phyloP scores from a whole-genome alignment of 371 early-diverging fungal genomes.

The Zopfochytrium polystomum region DNA sequence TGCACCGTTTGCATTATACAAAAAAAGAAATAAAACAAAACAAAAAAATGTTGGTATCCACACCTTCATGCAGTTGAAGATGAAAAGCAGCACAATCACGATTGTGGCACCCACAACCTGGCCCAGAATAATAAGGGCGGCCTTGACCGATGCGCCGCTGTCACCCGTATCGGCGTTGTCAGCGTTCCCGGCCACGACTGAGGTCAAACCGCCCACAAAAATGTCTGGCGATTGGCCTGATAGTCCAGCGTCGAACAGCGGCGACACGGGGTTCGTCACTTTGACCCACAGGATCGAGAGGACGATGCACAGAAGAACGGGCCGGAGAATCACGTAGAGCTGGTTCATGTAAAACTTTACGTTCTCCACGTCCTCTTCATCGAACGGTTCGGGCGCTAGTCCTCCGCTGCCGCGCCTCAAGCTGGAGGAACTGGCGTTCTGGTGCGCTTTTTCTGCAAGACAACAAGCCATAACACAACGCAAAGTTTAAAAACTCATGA shows the following conservation, averaged over 20 bases:
- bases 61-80: slow-evolving; percentile 73
- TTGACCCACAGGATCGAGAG: slow-evolving; percentile 84
- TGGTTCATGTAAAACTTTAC: slow-evolving; percentile 74
- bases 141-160: slow-evolving; percentile 4
- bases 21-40: slow-evolving; percentile 4
- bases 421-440: neutral
- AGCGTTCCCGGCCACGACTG: slow-evolving; percentile 16
- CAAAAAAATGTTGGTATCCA: neutral
- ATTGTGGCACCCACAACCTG: slow-evolving; percentile 78
- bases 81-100: slow-evolving; percentile 70
- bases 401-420: neutral
- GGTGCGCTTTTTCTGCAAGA: neutral
- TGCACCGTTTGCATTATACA: neutral
- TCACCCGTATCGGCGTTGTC: slow-evolving; percentile 5
- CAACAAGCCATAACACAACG: neutral
- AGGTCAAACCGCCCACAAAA: slow-evolving; percentile 26
- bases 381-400: slow-evolving; percentile 14
- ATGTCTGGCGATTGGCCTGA: slow-evolving; percentile 25
- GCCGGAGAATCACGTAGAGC: slow-evolving; percentile 75
- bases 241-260: slow-evolving; percentile 30
- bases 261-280: slow-evolving; percentile 36
- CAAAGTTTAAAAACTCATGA: neutral
- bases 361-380: slow-evolving; percentile 48
- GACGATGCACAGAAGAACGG: slow-evolving; percentile 71
- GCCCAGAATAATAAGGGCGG: slow-evolving; percentile 69